Base-by-base conservation (phyloP, 2,329 filamentous ascomycete species). In the Colletotrichum sp. region DNA sequence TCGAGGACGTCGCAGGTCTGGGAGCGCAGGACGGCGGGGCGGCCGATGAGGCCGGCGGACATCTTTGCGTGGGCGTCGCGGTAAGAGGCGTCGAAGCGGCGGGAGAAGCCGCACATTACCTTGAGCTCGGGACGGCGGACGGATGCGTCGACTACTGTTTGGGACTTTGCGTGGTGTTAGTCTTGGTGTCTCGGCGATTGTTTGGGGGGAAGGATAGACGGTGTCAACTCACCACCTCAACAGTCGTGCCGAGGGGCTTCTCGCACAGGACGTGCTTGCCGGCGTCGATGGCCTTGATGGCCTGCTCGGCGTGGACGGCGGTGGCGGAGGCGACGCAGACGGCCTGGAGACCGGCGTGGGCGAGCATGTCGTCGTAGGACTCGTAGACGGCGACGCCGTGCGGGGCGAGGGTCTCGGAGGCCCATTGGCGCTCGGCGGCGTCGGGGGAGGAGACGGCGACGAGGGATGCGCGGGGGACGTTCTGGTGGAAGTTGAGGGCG, bases 1-100 rank as follows among this genome's bases (percentile, higher is more conserved):
- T 93, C 91, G 72, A 91, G 88, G 81, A 91, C 93, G 84, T 94
- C 92, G 83, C 92, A 93, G 1, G 92, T 94, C 83, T 94, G 92
- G 62, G 88, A 91, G 78, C 92, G 90, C 79, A 94, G 87, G 59
- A 94, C 87, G 11, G 89, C 88, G 3, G 92, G 90, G 1, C 88
- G 86, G 8, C 92, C 93, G 77, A 94, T 93, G 39, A 86, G 79
- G 16, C 92, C 92, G 0, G 82, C 79, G 25, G 87, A 82, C 80
- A 91, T 88, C 78, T 90, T 89, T 25, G 83, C 79, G 80, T 87
- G 88, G 25, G 92, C 93, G 67, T 92, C 88, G 72, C 91, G 88
- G 86, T 94, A 94, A 55, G 90, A 92, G 61, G 88, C 85, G 79
- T 94, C 93, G 85, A 94, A 94, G 67, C 82, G 81, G 34, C 82